Evolutionary conservation across 2,329 filamentous ascomycete species (phyloP), one percentile per base, ranked within the genome.

Genomic region (Cladosporium sp.): DNA sequence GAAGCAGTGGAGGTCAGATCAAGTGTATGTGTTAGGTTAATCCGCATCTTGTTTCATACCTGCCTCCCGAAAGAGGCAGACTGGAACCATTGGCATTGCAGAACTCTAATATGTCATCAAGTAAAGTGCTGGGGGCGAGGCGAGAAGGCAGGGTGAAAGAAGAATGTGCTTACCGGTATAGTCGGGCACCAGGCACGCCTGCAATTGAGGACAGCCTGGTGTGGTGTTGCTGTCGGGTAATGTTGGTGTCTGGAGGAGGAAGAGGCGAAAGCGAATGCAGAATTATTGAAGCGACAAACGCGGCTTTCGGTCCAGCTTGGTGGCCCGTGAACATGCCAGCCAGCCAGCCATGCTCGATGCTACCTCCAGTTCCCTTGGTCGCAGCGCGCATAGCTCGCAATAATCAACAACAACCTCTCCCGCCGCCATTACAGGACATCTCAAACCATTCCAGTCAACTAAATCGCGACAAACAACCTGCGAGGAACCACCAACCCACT

Each of bases 101-200:
- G 81, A 83, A 83, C 78, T 80, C 75, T 77, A 65, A 73, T 70
- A 76, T 67, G 74, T 81, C 81, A 82, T 82, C 80, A 80, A 71
- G 31, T 21, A 46, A 49, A 37, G 56, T 29, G 40, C 33, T 26
- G 59, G 31, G 23, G 40, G 23, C 52, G 12, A 26, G 3, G 21
- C 18, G n/a, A 3, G 14, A 11, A 14, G 5, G 29, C 29, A 35
- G 31, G 55, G 23, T 16, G 44, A 21, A 26, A 21, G 21, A 26
- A 53, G 14, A 16, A 12, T 21, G 31, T 62, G 59, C 59, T 62
- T 66, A 61, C 62, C 18, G 50, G 28, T 16, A 33, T n/a, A 16
- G n/a, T 18, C 53, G 33, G 2, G 11, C 18, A 35, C 28, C 62
- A 59, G 53, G 21, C 53, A 46, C 23, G 18, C 40, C 28, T 52